Base-by-base conservation (phyloP, 2,329 filamentous ascomycete species). In the Karstenula rhodostoma region DNA sequence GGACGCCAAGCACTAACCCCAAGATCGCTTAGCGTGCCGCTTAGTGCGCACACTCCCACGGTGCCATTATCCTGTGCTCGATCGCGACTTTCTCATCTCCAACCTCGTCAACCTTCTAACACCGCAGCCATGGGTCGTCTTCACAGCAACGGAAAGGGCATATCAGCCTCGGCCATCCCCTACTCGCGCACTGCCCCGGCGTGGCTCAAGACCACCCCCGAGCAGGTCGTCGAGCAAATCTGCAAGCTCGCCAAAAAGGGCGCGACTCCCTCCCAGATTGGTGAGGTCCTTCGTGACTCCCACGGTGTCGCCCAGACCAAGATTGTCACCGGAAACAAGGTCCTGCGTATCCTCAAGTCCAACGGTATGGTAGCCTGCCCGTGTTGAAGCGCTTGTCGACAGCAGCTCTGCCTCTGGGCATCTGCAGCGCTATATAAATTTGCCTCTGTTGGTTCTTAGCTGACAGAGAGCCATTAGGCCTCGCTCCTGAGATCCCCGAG, bases 61-160 rank as follows among this genome's bases (percentile, higher is more conserved):
- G n/a, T n/a, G n/a, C n/a, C n/a, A n/a, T n/a, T 57, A 25, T 32
- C 9, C 10, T 9, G 10, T 9, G 23, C 13, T 37, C 52, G 47
- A 10, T 23, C 35, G 33, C 33, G 52, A 52, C 57, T 57, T 27
- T 60, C 62, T 61, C 49, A 67, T 59, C 57, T 60, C 61, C 62
- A 68, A 65, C 62, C 68, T 66, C 63, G 62, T 68, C 70, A 69
- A 69, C 42, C 35, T 52, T 29, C 53, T 17, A 25, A 71, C 65
- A 58, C 66, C 66, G 61, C 68, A 64, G 56, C 83, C 73, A 96
- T 96, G 93, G 93, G 94, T 90, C 90, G 94, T 88, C 90, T 98
- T 90, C 96, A 99, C 90, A 92, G 88, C 89, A 97, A 97, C 80
- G 94, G 95, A 87, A 98, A 98, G 92, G 96, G 95, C 84, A 99